Base-by-base conservation (phyloP, 2,329 filamentous ascomycete genomes). In the Scedosporium boydii region DNA sequence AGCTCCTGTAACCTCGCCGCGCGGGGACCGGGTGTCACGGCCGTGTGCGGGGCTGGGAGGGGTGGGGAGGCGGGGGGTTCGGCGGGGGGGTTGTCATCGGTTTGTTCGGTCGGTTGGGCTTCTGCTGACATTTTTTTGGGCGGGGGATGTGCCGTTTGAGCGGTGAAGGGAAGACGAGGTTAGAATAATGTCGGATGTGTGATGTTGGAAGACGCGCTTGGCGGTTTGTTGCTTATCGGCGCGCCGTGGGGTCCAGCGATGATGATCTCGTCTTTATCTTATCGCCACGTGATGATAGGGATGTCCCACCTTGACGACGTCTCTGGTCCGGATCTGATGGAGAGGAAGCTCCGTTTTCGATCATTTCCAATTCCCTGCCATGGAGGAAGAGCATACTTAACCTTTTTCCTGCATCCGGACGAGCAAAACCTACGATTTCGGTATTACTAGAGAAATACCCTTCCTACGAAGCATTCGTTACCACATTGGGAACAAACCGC, bases 1-100 rank as follows among this genome's bases (percentile, higher is more conserved):
- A 86, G 75, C 61, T 79, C 74, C 60, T 80, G 78, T 63, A 87
- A 78, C 55, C 81, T 78, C 29, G 74, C 68, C 2, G 85, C 85
- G 66, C 85, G 83, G 2, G 81, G 81, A 57, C 85, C 85, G 0
- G 84, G 83, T 0, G 78, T 75, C 53, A 74, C 71, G 38, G 77
- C 70, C 10, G 74, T 77, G 69, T 77, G 76, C 23, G 74, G 74
- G 58, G 71, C 66, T 0, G 78, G 78, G 1, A 78, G 72, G 23
- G 75, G 75, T 23, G 76, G 75, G 6, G 76, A 75, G 23, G 68
- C 68, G 2, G 70, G 68, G 18, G 69, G 60, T 6, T 64, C 65
- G 16, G 53, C 48, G 12, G 58, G 18, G 7, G 26, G 23, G 7
- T 51, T 41, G 38, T 23, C 41, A 10, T 60, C 58, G 42, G 12